Base-by-base conservation (phyloP, 2,329 filamentous ascomycete genomes). In the Trichoderma breve region DNA sequence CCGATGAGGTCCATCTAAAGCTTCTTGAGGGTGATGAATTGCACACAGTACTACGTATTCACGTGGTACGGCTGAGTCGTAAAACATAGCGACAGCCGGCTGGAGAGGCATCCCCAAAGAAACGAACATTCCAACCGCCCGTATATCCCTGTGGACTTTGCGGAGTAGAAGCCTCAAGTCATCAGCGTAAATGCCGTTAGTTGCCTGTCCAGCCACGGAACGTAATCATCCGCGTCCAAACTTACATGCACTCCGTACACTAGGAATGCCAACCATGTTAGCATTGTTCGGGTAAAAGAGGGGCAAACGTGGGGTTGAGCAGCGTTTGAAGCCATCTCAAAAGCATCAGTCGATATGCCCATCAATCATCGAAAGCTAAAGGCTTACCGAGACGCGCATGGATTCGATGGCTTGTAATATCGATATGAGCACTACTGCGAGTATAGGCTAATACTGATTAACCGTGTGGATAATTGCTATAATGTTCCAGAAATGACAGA, bases 371-470 rank as follows among this genome's bases (percentile, higher is more conserved):
- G 34, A 28, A n/a, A 51, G 36, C 53, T 30, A 34, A 36, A 39
- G 15, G 21, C 36, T 7, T 24, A 4, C 21, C 36, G 43, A 51
- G 15, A 21, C 18, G 15, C 3, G n/a, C 28, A 26, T 18, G 11
- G 18, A 61, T 26, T 26, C 6, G 15, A 51, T 36, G 18, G 34
- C 14, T 51, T n/a, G 36, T 9, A 15, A 61, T 21, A 6, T 26
- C 36, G 12, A 30, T 21, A 18, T 5, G 26, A 61, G 55, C 43
- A 26, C 15, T 21, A 14, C 34, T 51, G 30, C 21, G 7, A 60
- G 43, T 60, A 69, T 61, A 69, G 66, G 34, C 66, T 69, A 69
- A 69, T 69, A 26, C 26, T 18, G 26, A 51, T 34, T 69, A 69
- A 34, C 55, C 66, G 55, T 26, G 34, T 69, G 66, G 66, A 51